Evolutionary conservation across 2,329 filamentous ascomycete species (phyloP).

Genomic region (Epichloe baconii): DNA sequence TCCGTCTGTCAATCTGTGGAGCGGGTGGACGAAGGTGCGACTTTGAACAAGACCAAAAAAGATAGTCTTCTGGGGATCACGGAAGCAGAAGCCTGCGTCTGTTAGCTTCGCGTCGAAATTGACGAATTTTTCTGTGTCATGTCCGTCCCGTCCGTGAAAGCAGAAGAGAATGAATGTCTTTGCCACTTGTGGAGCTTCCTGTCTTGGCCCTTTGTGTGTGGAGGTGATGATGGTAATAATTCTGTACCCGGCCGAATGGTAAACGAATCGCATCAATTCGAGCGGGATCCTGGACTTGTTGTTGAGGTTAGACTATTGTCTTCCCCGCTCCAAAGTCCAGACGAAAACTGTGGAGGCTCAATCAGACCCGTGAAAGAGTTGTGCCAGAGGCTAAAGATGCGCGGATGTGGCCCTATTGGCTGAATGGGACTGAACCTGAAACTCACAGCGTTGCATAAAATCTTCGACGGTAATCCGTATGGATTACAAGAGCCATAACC

Average conservation of each 20-base stretch:
- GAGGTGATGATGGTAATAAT: not conserved
- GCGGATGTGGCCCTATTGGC: slow-evolving; percentile 19
- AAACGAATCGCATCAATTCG: not conserved
- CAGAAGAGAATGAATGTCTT: not conserved
- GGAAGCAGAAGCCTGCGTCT: not conserved
- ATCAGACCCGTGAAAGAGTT: not conserved
- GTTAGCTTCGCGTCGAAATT: not conserved
- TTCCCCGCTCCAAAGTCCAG: not conserved
- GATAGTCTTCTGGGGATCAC: not conserved
- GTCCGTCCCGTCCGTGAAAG: not conserved
- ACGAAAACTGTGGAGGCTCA: not conserved
- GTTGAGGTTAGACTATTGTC: not conserved
- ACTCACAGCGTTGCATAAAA: slow-evolving; percentile 23
- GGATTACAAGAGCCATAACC: no score
- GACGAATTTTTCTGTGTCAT: no score
- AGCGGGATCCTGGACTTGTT: not conserved
- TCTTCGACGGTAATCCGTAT: not conserved
- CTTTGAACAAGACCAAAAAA: not conserved
- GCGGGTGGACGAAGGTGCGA: not conserved
- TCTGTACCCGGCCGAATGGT: not conserved
- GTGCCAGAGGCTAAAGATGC: slow-evolving; percentile 1
- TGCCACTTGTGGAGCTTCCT: not conserved
- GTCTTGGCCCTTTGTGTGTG: not conserved
- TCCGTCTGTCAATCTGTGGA: not conserved
- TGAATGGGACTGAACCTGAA: slow-evolving; percentile 17